Evolutionary conservation across 2,329 filamentous ascomycete genomes (phyloP).

Genomic region (Allantophomopsis lycopodina): DNA sequence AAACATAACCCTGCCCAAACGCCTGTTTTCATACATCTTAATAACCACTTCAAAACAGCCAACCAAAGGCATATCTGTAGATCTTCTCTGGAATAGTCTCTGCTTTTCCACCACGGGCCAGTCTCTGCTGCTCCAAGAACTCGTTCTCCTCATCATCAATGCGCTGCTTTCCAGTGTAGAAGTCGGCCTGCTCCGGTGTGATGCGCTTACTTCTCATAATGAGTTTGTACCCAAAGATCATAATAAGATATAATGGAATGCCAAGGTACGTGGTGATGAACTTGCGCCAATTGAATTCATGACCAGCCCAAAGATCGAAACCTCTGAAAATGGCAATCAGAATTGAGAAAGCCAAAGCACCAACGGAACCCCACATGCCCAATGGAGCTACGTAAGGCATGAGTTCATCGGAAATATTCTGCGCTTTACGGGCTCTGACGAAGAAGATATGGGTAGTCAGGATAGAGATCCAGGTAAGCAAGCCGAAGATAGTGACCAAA

Average conservation of each 20-base stretch:
- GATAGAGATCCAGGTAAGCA: slow-evolving; percentile 19
- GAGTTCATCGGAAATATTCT: slow-evolving; percentile 38
- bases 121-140: slow-evolving; percentile 11
- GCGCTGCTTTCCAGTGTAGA: slow-evolving; percentile 42
- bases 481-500: slow-evolving; percentile 32
- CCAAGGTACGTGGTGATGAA: slow-evolving; percentile 52
- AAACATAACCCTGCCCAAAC: too few species aligned
- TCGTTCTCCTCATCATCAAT: slow-evolving; percentile 45
- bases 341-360: slow-evolving; percentile 55
- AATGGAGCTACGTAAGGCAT: slow-evolving; percentile 59
- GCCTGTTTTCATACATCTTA: too few species aligned
- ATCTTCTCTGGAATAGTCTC: slow-evolving; percentile 7
- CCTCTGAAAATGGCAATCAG: slow-evolving; percentile 75
- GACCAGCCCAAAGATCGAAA: slow-evolving; percentile 30
- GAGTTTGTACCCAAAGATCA: slow-evolving; percentile 43
- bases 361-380: slow-evolving; percentile 56
- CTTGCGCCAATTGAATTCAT: slow-evolving; percentile 16
- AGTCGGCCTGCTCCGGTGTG: slow-evolving; percentile 35
- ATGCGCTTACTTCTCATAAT: slow-evolving; percentile 26
- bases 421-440: slow-evolving; percentile 46
- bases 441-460: slow-evolving; percentile 58
- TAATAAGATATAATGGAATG: slow-evolving; percentile 46
- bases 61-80: slow-evolving; percentile 11
- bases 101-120: slow-evolving; percentile 4
- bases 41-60: slow-evolving; percentile 9